phyloP scores from a whole-genome alignment of 306 rosid genomes.

The Quillaja saponaria region DNA sequence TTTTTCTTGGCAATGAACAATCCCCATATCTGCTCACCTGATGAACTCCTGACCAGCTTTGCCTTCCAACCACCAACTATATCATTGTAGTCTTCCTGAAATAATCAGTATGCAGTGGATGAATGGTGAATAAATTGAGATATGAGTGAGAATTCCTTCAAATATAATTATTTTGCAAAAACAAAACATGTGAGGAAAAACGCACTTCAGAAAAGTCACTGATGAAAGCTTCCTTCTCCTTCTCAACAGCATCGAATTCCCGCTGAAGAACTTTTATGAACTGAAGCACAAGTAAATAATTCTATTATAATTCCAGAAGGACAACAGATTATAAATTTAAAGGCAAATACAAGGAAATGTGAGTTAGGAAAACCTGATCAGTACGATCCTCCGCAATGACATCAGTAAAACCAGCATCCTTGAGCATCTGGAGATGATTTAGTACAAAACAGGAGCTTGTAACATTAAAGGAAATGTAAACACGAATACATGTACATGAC shows the following conservation, averaged over 20 bases:
- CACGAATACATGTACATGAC: too few species aligned
- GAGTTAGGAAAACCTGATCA: constrained; percentile 57
- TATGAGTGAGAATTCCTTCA: constrained; percentile 20
- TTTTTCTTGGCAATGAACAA: constrained; percentile 72
- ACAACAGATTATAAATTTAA: not conserved
- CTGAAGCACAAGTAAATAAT: constrained; percentile 41
- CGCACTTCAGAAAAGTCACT: constrained; percentile 68
- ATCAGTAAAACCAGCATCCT: constrained; percentile 75
- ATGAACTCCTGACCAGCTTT: constrained; percentile 51
- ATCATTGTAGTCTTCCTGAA: constrained; percentile 64
- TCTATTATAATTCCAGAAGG: constrained; percentile 20
- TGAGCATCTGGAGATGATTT: constrained; percentile 65
- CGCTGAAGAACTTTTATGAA: constrained; percentile 58
- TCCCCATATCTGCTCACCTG: constrained; percentile 71
- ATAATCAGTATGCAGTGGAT: not conserved
- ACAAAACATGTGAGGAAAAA: constrained; percentile 24
- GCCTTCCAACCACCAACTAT: constrained; percentile 59
- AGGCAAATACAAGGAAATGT: not conserved
- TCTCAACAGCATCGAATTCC: constrained; percentile 68
- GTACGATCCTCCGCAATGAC: constrained; percentile 76
- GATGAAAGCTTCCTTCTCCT: constrained; percentile 60
- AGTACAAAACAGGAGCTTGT: constrained; percentile 7
- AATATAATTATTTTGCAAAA: constrained; percentile 3
- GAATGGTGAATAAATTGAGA: constrained; percentile 3
- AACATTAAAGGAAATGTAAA: constrained; percentile 16